phyloP scores from a whole-genome alignment of 768 basidiomycete genomes.

The Galerina sulciceps region DNA sequence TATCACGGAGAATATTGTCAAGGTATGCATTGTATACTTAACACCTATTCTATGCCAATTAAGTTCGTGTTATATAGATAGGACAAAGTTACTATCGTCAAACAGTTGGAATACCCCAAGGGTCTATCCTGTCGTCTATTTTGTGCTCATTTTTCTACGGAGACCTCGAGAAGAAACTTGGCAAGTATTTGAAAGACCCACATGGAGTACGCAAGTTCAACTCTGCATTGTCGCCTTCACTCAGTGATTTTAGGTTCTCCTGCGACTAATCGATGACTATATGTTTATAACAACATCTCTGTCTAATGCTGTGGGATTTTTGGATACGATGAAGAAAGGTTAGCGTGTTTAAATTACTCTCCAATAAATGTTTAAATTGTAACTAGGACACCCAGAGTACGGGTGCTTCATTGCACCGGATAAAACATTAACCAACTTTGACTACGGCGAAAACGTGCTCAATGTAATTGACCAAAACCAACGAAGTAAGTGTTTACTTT shows the following conservation, averaged over 20 bases:
- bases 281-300: slow-evolving; percentile 78
- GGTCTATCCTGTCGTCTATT: slow-evolving; percentile 93
- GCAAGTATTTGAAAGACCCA: slow-evolving; percentile 56
- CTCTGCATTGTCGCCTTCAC: not conserved
- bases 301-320: slow-evolving; percentile 65
- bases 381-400: slow-evolving; percentile 86
- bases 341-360: not conserved
- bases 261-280: slow-evolving; percentile 95
- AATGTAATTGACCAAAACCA: slow-evolving; percentile 56
- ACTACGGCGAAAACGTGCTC: slow-evolving; percentile 54
- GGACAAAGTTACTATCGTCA: slow-evolving; percentile 84
- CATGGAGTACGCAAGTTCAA: slow-evolving; percentile 58
- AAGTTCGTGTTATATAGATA: slow-evolving; percentile 53
- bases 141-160: slow-evolving; percentile 96
- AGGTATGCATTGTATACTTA: too few species aligned
- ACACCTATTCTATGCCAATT: not conserved
- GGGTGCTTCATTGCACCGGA: slow-evolving; percentile 89
- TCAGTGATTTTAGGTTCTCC: slow-evolving; percentile 55
- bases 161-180: slow-evolving; percentile 73
- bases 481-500: slow-evolving; percentile 20
- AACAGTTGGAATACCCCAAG: slow-evolving; percentile 95
- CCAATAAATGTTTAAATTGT: not conserved
- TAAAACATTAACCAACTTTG: slow-evolving; percentile 91
- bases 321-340: slow-evolving; percentile 80
- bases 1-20: slow-evolving; percentile 91